phyloP scores from a whole-genome alignment of 495 filamentous ascomycete species.

The Penicillium argentinense region DNA sequence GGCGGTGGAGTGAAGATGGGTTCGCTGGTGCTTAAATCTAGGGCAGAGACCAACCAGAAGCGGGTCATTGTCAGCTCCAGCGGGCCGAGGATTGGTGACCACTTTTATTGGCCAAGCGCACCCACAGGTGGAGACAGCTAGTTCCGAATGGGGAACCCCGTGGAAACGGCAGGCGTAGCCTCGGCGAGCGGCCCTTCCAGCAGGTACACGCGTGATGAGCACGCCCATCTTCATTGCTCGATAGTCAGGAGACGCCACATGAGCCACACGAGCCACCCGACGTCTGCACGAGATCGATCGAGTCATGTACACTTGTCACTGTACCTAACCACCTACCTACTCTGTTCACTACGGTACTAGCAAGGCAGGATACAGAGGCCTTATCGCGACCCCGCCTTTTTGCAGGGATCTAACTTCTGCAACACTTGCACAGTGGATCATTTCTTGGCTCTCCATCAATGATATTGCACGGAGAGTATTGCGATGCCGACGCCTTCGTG shows the following conservation, averaged over 20 bases:
- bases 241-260: background rate
- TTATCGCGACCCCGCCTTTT: no score
- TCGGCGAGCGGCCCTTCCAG: conserved; percentile 1
- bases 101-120: background rate
- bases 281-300: background rate
- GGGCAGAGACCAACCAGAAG: conserved; percentile 8
- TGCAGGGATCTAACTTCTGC: conserved; percentile 5
- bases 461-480: conserved; percentile 1
- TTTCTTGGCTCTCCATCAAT: background rate
- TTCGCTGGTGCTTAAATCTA: conserved; percentile 20
- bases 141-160: background rate
- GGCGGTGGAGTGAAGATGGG: conserved; percentile 10
- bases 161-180: conserved; percentile 9
- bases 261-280: no score
- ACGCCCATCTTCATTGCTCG: background rate
- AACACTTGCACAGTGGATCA: conserved; percentile 4
- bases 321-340: no score
- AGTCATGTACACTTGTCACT: no score
- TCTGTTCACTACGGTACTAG: no score
- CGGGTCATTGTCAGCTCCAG: conserved; percentile 5
- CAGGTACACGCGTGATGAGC: conserved; percentile 11
- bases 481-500: background rate
- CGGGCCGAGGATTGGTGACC: background rate
- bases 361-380: no score
- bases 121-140: background rate